Base-by-base conservation (phyloP, 306 rosid genomes). In the Cicer chorassanicum region DNA sequence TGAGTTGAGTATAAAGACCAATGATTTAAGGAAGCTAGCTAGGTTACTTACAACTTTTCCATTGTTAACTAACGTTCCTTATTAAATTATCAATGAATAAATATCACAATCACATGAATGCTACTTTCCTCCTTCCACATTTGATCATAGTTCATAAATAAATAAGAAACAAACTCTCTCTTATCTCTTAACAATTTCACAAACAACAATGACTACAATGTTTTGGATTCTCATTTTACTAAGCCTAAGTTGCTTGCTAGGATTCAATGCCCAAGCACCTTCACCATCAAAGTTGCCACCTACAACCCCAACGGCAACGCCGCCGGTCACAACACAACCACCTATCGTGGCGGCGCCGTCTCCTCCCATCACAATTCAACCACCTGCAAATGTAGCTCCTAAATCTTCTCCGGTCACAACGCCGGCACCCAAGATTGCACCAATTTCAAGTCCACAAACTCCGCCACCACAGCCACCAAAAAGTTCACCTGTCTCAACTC, bases 401-500 rank as follows among this genome's bases (percentile, higher is more conserved):
- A 74, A 64, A 36, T 24, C 88, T 39, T 69, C 88, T 67, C 90
- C 91, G 1, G 83, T 73, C 57, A 71, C 90, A 65, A 41, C 89
- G 36, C 89, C 92, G 5, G 48, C 89, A 50, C 92, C 92, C 40
- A 86, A 79, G 60, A 84, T 67, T 43, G 81, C 88, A 41, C 92
- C 98, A 1, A 73, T 84, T 38, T 21, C 51, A 53, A 86, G 87
- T 84, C 86, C 93, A 36, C 70, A 79, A 4, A 74, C 76, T 5
- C 78, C 88, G 65, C 82, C 89, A 21, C 97, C 92, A 45, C 88
- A 74, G 43, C 86, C 86, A 13, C 96, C 96, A 14, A 50, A 75
- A 67, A 61, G 13, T 29, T 69, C 94, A 62, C 91, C 95, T 10
- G 80, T 74, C 24, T 51, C 85, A 2, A 9, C 89, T 65, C 55